Conservation (phyloP, 768 basidiomycete species). For the Russula lepida region DNA sequence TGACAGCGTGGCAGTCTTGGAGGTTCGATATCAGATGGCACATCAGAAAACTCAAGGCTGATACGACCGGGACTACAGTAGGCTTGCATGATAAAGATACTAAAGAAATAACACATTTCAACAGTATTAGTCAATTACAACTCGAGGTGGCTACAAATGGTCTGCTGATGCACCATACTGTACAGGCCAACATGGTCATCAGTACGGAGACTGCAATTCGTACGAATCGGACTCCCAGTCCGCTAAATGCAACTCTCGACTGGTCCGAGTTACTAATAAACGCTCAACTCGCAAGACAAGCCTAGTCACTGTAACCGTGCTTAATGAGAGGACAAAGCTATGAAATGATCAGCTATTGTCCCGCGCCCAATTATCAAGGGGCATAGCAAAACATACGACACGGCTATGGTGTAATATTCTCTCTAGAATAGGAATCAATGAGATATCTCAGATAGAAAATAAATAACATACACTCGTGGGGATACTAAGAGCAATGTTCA, state of each 20-base stretch:
- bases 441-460: background rate
- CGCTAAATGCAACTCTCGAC: background rate
- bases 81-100: background rate
- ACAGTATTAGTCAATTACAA: background rate
- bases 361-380: background rate
- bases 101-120: background rate
- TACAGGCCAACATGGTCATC: background rate
- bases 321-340: slow-evolving; percentile 12
- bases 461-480: background rate
- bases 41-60: background rate
- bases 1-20: too few relatives aligned
- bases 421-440: background rate
- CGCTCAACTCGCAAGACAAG: slow-evolving; percentile 15
- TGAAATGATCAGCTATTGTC: background rate
- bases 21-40: background rate
- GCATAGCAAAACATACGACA: slow-evolving; percentile 2
- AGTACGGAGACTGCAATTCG: background rate
- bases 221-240: slow-evolving; percentile 11
- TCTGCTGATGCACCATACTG: background rate
- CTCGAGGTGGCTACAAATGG: background rate
- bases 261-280: background rate
- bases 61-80: too few relatives aligned
- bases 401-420: slow-evolving; percentile 8
- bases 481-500: slow-evolving; percentile 14
- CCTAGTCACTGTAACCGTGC: slow-evolving; percentile 6